Evolutionary conservation across 345 rosid species (phyloP), one percentile per base, ranked within the genome.

Genomic region (Eucalyptus tenuipes): DNA sequence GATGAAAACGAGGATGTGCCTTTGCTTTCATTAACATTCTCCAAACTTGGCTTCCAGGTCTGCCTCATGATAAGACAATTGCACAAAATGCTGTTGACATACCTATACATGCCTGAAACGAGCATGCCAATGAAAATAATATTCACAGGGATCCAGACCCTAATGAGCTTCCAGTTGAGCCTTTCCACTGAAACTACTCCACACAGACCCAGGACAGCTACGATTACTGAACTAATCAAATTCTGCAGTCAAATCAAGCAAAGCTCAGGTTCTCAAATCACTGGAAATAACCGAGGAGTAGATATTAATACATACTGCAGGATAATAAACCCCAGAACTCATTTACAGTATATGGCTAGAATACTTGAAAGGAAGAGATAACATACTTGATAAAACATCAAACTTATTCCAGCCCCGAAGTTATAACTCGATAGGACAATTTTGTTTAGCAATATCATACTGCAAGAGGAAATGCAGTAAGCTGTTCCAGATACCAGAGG

Each of bases 101-200:
- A 97, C 99, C 99, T 97, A 88, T 94, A 96, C 98, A 96, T 96
- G 91, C 99, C 96, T 4, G 98, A 96, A 31, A 95, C 94, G 87
- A 97, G 95, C 99, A 97, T 97, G 85, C 99, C 99, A 17, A 97
- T 95, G 80, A 97, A 97, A 89, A 96, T 96, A 87, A 95, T 82
- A 89, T 97, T 97, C 92, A 96, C 99, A 89, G 99, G 99, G 84
- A 96, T 90, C 99, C 99, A 97, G 61, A 95, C 91, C 93, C 90
- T 93, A 40, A 95, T 87, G 88, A 97, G 90, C 93, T 95, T 97
- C 99, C 98, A 95, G n/a, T 93, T 96, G 49, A 97, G 94, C 90
- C 91, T 95, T 87, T 96, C 99, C 53, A 96, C 94, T 45, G 97
- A 92, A 91, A 94, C 95, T 13, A 86, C 94, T 91, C 98, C 93